Evolutionary conservation across 2,329 filamentous ascomycete species (phyloP).

Genomic region (Orbilia brochopaga): DNA sequence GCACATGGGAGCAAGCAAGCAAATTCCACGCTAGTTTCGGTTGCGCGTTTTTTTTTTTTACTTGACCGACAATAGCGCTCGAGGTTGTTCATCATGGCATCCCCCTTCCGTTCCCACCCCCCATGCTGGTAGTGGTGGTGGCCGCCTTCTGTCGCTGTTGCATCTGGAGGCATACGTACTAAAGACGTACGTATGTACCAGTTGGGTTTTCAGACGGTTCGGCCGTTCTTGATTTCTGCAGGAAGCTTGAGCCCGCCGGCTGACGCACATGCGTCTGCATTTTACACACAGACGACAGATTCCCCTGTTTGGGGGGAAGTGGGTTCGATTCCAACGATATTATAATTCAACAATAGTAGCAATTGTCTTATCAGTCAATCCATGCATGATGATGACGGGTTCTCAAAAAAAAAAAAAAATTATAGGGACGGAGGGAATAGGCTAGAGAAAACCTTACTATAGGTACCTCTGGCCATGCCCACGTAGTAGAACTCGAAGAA

Average conservation of each 20-base stretch:
- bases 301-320: slow-evolving; percentile 31
- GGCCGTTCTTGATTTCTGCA: slow-evolving; percentile 11
- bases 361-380: too few relatives aligned
- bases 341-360: neutral
- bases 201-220: slow-evolving; percentile 1
- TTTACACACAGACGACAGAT: slow-evolving; percentile 30
- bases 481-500: too few relatives aligned
- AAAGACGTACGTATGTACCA: neutral
- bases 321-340: neutral
- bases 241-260: slow-evolving; percentile 29
- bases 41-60: slow-evolving; percentile 47
- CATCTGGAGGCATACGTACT: too few relatives aligned
- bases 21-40: slow-evolving; percentile 33
- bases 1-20: slow-evolving; percentile 25
- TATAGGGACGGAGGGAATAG: neutral
- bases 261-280: slow-evolving; percentile 50
- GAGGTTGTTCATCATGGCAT: slow-evolving; percentile 32
- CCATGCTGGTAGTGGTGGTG: too few relatives aligned
- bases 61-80: slow-evolving; percentile 37
- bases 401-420: neutral
- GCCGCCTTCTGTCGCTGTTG: too few relatives aligned
- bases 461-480: neutral
- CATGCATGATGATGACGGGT: neutral
- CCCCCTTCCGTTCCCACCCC: slow-evolving; percentile 15
- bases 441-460: neutral